Evolutionary conservation across 2,329 filamentous ascomycete genomes (phyloP), one percentile per base, ranked within the genome.

Genomic region (Trichothecium sympodiale): DNA sequence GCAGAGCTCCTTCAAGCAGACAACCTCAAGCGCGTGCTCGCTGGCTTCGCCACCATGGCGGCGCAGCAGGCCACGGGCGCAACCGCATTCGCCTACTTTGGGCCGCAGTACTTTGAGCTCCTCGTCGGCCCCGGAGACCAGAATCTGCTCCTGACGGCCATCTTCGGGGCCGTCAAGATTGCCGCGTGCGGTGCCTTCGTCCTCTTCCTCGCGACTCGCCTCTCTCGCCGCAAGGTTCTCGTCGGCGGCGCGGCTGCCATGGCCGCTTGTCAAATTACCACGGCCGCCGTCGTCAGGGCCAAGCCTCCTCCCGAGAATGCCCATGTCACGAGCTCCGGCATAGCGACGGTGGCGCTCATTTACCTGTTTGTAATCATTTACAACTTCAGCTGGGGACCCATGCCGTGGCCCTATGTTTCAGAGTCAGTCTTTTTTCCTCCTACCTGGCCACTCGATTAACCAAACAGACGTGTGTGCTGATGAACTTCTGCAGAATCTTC

Each of bases 291-390:
- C 2, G 60, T 67, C 2, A 66, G 67, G 39, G 48, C 45, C 2
- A 53, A 55, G 25, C 56, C 55, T 2, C 48, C 45, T 1, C 48
- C 45, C 2, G 47, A 44, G n/a, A 41, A 53, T 17, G 43, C 48
- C 4, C 42, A 42, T 1, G 51, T 64, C 12, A 56, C 56, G 1
- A 46, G 57, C 33, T 59, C 60, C 1, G 65, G 62, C 1, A 66
- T 71, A 23, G 61, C 61, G 3, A 74, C 67, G 0, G 57, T 75
- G 2, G 61, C 63, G 0, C 52, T 75, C 10, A 75, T 82, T 38
- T 82, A 75, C 58, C 58, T 81, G 14, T 81, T 79, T 47, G 75
- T 75, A 0, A 66, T 44, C 20, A 71, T 74, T 54, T 80, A 78
- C 61, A 71, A 77, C 43, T 67, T 71, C 40, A 67, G 67, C 4